Evolutionary conservation across 352 stramenopile genomes (phyloP).

Genomic region (Pythium sukuiense): DNA sequence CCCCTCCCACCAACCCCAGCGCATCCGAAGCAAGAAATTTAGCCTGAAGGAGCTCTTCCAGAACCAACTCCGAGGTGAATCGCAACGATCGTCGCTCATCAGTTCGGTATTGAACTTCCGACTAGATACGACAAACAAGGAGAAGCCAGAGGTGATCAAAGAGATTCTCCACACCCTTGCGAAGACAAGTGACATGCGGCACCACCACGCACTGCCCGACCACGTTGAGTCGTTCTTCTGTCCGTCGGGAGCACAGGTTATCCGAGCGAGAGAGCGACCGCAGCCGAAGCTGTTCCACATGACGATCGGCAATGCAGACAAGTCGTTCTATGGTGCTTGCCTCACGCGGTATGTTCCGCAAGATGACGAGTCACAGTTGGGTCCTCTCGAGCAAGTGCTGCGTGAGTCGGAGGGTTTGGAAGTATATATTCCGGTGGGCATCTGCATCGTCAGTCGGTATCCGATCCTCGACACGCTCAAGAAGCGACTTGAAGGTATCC

Average conservation of each 20-base stretch:
- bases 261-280: slow-evolving; percentile 56
- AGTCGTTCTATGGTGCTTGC: slow-evolving; percentile 78
- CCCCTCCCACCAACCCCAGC: slow-evolving; percentile 74
- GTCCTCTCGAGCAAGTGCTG: slow-evolving; percentile 73
- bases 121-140: slow-evolving; percentile 58
- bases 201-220: slow-evolving; percentile 80
- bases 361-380: slow-evolving; percentile 63
- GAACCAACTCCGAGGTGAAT: slow-evolving; percentile 55
- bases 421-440: slow-evolving; percentile 69
- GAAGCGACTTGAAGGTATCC: slow-evolving; percentile 60
- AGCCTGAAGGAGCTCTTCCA: slow-evolving; percentile 65
- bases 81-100: slow-evolving; percentile 62
- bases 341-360: slow-evolving; percentile 79
- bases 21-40: slow-evolving; percentile 71
- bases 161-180: slow-evolving; percentile 73
- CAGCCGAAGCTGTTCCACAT: slow-evolving; percentile 78
- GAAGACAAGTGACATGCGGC: slow-evolving; percentile 59
- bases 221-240: slow-evolving; percentile 85
- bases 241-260: slow-evolving; percentile 54
- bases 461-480: slow-evolving; percentile 83
- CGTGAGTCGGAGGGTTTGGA: slow-evolving; percentile 81
- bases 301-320: slow-evolving; percentile 81
- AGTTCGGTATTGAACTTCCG: slow-evolving; percentile 74
- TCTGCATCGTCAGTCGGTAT: slow-evolving; percentile 84
- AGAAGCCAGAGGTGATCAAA: slow-evolving; percentile 59